Conservation (phyloP, 352 stramenopile species). For the Pythium aristosporum region DNA sequence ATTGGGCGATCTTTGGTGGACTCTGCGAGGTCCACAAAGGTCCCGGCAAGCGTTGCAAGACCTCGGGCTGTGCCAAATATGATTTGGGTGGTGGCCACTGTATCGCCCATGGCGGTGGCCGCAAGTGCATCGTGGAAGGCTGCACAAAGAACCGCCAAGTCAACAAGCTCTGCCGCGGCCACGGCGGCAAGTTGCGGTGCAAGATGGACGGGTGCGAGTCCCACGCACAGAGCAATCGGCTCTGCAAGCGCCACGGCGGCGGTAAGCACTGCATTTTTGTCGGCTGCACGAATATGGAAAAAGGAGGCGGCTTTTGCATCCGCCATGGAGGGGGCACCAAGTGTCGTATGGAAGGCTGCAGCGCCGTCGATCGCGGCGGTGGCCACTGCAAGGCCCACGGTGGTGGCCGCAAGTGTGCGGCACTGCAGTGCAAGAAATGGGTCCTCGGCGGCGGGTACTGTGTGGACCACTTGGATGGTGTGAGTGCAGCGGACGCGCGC, state of each 20-base stretch:
- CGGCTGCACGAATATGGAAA: slow-evolving; percentile 83
- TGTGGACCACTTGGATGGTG: slow-evolving; percentile 49
- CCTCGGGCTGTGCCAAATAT: slow-evolving; percentile 75
- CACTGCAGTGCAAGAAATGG: slow-evolving; percentile 75
- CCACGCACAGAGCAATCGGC: slow-evolving; percentile 74
- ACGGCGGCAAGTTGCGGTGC: slow-evolving; percentile 81
- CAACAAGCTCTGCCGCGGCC: slow-evolving; percentile 80
- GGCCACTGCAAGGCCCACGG: slow-evolving; percentile 86
- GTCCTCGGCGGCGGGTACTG: slow-evolving; percentile 79
- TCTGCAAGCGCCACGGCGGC: slow-evolving; percentile 85
- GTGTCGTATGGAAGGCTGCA: slow-evolving; percentile 65
- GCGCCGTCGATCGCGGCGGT: slow-evolving; percentile 68
- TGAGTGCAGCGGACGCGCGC: slow-evolving; percentile 32
- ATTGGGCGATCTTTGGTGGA: slow-evolving; percentile 78
- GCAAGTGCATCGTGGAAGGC: slow-evolving; percentile 80
- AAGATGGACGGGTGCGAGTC: slow-evolving; percentile 77
- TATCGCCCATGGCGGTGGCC: slow-evolving; percentile 80
- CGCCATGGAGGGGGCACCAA: slow-evolving; percentile 79
- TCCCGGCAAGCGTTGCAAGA: slow-evolving; percentile 78
- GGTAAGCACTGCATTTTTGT: slow-evolving; percentile 66
- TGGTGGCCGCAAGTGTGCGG: slow-evolving; percentile 76
- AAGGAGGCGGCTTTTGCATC: slow-evolving; percentile 83
- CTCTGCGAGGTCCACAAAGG: slow-evolving; percentile 80
- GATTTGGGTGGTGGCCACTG: slow-evolving; percentile 82
- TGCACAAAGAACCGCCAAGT: slow-evolving; percentile 87